Evolutionary conservation across 2,329 filamentous ascomycete genomes (phyloP), one percentile per base, ranked within the genome.

Genomic region (Niveomyces coronatus): DNA sequence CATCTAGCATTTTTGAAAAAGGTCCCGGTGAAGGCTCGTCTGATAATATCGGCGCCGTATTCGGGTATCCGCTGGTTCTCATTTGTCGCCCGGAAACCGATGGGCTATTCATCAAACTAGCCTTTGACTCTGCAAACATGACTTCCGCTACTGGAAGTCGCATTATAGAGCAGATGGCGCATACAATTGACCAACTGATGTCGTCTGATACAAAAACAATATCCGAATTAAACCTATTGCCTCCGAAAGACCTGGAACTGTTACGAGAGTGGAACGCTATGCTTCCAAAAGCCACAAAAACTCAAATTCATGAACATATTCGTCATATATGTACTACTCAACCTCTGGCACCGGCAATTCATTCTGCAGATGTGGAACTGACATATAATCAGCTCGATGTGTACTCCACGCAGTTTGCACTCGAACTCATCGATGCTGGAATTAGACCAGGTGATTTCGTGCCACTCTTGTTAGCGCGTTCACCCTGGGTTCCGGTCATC

Each of bases 271-370:
- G 33, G 33, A 36, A 36, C 20, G n/a, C 9, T 9, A 13, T 17
- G 19, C 33, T 36, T 23, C 33, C 33, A 20, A 19, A 36, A 36
- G 13, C 33, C 19, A 23, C 28, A 9, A 16, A 36, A 14, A 28
- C 23, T 26, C 18, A 23, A 20, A 29, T 36, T 23, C 33, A 36
- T 27, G 33, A 36, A 18, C 19, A 23, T 13, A 36, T 36, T 36
- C 33, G 23, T 14, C 33, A 36, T 26, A n/a, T 36, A 24, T 36
- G 33, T 14, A 36, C 9, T 26, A 23, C 33, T n/a, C 33, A 36
- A 28, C 33, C 33, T 16, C 9, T 27, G 4, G 33, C 33, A 28
- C 20, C 28, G 8, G 33, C 33, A 15, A 16, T 36, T 36, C 33
- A 28, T 23, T 36, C 33, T 24, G 26, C 16, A 15, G 33, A 36